phyloP scores from a whole-genome alignment of 2,329 filamentous ascomycete species.

The Cladosporium sphaerospermum region DNA sequence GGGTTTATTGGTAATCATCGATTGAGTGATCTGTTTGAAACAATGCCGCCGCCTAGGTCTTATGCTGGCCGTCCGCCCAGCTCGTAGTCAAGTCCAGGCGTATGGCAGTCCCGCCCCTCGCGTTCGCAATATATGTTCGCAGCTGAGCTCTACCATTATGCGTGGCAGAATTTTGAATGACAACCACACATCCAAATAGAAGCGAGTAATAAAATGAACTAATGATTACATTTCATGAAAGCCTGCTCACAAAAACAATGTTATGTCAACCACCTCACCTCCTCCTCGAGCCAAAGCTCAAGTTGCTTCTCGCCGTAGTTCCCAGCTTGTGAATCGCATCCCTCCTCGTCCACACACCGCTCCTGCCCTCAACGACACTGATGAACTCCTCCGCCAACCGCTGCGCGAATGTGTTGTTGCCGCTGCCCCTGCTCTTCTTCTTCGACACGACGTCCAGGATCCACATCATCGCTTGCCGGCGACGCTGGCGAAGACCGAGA shows the following conservation, averaged over 20 bases:
- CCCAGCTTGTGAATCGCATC: conserved; percentile 71
- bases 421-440: conserved; percentile 65
- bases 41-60: too few species aligned
- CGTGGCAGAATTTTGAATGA: too few species aligned
- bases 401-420: conserved; percentile 65
- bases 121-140: too few species aligned
- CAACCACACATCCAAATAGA: too few species aligned
- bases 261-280: neutral
- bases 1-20: too few species aligned
- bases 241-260: neutral
- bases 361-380: conserved; percentile 79
- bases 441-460: conserved; percentile 79
- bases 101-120: too few species aligned
- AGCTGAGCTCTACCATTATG: too few species aligned
- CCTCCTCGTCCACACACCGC: conserved; percentile 77
- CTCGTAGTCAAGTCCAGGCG: too few species aligned
- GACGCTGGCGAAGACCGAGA: conserved; percentile 60
- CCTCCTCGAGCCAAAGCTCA: conserved; percentile 28
- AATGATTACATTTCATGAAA: neutral
- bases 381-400: conserved; percentile 82
- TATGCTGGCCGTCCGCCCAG: too few species aligned
- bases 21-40: too few species aligned
- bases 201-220: neutral
- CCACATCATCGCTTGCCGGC: conserved; percentile 77
- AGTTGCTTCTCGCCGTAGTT: conserved; percentile 71